These are phyloP conservation scores for Phyllosticta citribraziliensis DNA, from an alignment of 2,329 filamentous ascomycete species.

Conservation along the genomic window DNA sequence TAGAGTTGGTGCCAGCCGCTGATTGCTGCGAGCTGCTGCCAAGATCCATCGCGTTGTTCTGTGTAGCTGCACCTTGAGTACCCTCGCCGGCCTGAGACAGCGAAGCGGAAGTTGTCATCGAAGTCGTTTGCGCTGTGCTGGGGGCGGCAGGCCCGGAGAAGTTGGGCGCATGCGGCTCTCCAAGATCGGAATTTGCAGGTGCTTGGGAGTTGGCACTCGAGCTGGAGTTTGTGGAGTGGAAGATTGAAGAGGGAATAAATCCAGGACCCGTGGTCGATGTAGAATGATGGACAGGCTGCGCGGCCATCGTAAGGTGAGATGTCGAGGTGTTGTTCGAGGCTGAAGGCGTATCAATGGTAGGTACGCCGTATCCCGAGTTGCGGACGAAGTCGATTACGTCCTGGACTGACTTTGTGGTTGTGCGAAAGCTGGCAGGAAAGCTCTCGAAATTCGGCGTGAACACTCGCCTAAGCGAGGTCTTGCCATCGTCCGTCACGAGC, in stretches of 20 bases:
- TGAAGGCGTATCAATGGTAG: not conserved
- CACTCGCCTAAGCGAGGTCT: constrained; percentile 14
- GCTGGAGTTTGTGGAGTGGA: not conserved
- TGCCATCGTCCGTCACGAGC: constrained; percentile 13
- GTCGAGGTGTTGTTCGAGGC: not conserved
- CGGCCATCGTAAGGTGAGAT: not conserved
- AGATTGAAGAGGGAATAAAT: not conserved
- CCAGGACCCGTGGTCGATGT: not conserved
- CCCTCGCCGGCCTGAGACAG: not conserved
- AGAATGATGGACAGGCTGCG: not conserved
- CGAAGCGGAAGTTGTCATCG: not conserved
- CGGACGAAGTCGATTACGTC: constrained; percentile 20
- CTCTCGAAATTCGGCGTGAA: constrained; percentile 12
- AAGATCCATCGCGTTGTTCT: not conserved
- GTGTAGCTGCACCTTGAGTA: not conserved
- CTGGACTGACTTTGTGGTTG: constrained; percentile 23
- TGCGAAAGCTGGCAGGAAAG: constrained; percentile 15
- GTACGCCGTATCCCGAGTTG: not conserved
- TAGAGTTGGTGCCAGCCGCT: too few relatives aligned
- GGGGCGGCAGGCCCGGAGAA: not conserved
- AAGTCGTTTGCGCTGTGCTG: not conserved
- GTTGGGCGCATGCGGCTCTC: not conserved
- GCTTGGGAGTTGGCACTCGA: not conserved
- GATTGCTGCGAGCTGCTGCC: not conserved
- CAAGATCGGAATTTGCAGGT: not conserved